These are phyloP conservation scores for Esteya vermicola DNA, from an alignment of 2,329 filamentous ascomycete genomes.

Conservation along the genomic window DNA sequence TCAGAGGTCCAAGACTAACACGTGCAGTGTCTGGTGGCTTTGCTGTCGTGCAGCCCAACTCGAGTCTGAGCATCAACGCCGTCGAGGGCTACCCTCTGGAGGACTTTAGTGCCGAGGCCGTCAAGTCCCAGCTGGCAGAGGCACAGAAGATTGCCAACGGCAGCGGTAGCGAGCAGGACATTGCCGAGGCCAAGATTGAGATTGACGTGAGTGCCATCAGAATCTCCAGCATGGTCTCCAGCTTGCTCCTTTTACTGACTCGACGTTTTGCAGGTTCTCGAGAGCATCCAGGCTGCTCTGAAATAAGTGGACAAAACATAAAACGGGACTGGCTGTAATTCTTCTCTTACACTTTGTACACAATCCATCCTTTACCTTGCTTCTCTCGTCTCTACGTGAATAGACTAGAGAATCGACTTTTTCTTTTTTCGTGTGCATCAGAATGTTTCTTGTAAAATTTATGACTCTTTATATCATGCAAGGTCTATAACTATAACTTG, in stretches of 20 bases:
- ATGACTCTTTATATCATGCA: no score
- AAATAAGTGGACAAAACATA: conserved; percentile 52
- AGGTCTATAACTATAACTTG: no score
- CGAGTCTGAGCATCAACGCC: conserved; percentile 91
- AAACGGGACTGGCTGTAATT: conserved; percentile 1
- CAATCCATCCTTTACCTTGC: no score
- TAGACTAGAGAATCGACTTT: no score
- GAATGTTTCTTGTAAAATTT: no score
- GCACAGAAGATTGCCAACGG: conserved; percentile 89
- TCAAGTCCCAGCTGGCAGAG: conserved; percentile 81
- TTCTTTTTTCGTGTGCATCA: no score
- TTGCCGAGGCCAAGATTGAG: conserved; percentile 98
- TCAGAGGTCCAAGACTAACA: neutral
- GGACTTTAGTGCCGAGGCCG: conserved; percentile 87
- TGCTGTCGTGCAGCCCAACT: conserved; percentile 91
- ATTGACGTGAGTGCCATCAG: conserved; percentile 58
- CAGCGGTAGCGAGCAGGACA: conserved; percentile 86
- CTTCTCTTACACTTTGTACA: no score
- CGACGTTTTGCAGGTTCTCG: conserved; percentile 50
- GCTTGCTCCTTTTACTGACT: neutral
- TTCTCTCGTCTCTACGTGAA: no score
- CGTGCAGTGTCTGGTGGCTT: conserved; percentile 82
- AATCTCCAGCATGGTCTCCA: neutral
- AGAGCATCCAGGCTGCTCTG: conserved; percentile 66
- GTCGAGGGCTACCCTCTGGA: conserved; percentile 90